Evolutionary conservation across 306 rosid species (phyloP).

Genomic region (Vigna angularis): DNA sequence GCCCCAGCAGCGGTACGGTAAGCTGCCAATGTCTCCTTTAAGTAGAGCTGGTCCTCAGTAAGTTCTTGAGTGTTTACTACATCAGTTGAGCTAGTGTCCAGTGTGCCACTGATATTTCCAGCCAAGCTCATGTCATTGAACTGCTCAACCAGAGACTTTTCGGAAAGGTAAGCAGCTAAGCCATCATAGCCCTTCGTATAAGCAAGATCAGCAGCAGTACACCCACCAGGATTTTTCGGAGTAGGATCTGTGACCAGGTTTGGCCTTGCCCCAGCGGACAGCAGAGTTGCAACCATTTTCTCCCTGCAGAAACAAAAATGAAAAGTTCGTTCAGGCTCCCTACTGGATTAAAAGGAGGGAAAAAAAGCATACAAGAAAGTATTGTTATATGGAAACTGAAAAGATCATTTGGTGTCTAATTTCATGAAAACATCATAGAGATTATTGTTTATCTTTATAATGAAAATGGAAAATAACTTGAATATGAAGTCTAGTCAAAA

Average conservation of each 20-base stretch:
- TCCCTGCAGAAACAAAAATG: slow-evolving; percentile 56
- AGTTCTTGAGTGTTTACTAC: slow-evolving; percentile 58
- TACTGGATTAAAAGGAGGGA: slow-evolving; percentile 37
- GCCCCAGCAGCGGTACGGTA: slow-evolving; percentile 90
- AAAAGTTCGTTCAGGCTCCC: slow-evolving; percentile 13
- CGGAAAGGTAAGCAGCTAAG: slow-evolving; percentile 95
- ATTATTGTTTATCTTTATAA: slow-evolving; percentile 7
- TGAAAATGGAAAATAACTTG: slow-evolving; percentile 25
- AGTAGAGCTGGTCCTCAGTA: slow-evolving; percentile 72
- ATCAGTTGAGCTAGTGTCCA: slow-evolving; percentile 60
- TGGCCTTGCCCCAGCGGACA: slow-evolving; percentile 85
- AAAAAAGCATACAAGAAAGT: not conserved
- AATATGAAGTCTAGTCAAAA: slow-evolving; percentile 40
- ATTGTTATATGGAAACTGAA: not conserved
- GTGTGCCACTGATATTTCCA: slow-evolving; percentile 86
- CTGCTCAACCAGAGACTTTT: slow-evolving; percentile 81
- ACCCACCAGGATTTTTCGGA: slow-evolving; percentile 74
- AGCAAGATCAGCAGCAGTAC: slow-evolving; percentile 89
- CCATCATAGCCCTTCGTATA: slow-evolving; percentile 72
- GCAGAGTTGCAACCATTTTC: slow-evolving; percentile 80
- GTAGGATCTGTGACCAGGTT: slow-evolving; percentile 94
- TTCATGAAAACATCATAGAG: slow-evolving; percentile 25
- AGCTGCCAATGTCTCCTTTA: slow-evolving; percentile 85
- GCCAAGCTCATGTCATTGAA: slow-evolving; percentile 84
- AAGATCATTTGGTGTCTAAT: not conserved